These are phyloP conservation scores for Spongispora temasekensis DNA, from an alignment of 1,284 basidiomycete species.

Conservation along the genomic window DNA sequence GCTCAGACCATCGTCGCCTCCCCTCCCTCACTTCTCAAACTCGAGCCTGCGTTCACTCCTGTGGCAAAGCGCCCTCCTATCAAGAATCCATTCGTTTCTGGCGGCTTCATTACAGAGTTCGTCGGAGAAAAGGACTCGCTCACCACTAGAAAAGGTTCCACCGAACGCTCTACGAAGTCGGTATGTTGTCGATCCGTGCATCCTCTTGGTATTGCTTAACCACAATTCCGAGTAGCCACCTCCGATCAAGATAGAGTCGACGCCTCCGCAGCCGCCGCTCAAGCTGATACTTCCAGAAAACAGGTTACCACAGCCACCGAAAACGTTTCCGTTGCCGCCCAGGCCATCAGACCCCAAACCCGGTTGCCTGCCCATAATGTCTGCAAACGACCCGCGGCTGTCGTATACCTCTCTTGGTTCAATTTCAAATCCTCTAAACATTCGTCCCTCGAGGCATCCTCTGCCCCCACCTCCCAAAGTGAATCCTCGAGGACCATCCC, in stretches of 20 bases:
- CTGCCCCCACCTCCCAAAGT: constrained; percentile 12
- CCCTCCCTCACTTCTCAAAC: constrained; percentile 23
- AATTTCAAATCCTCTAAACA: constrained; percentile 50
- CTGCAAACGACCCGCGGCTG: constrained; percentile 42
- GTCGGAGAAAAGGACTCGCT: constrained; percentile 32
- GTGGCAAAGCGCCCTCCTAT: constrained; percentile 17
- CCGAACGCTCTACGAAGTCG: constrained; percentile 14
- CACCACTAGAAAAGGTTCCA: constrained; percentile 20
- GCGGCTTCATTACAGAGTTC: constrained; percentile 50
- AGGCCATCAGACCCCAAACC: constrained; percentile 22
- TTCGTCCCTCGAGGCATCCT: constrained; percentile 43
- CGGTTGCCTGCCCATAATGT: constrained; percentile 29
- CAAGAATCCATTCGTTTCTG: constrained; percentile 55
- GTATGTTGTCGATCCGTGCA: constrained; percentile 12
- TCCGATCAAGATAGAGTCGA: constrained; percentile 24
- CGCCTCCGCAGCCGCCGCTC: not conserved
- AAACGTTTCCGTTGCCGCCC: constrained; percentile 16
- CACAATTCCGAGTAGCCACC: constrained; percentile 10
- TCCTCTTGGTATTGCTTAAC: not conserved
- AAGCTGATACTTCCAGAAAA: constrained; percentile 17
- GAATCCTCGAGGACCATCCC: constrained; percentile 12
- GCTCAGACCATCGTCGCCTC: constrained; percentile 21
- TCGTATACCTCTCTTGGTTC: constrained; percentile 43
- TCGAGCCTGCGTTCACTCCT: constrained; percentile 1
- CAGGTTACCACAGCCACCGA: constrained; percentile 2